Percentiles rank a stretch among this genome's conserved stretches.
Evolutionary conservation across 257 asterid genomes (phyloP).

Genomic region (Linaria vulgaris): DNA sequence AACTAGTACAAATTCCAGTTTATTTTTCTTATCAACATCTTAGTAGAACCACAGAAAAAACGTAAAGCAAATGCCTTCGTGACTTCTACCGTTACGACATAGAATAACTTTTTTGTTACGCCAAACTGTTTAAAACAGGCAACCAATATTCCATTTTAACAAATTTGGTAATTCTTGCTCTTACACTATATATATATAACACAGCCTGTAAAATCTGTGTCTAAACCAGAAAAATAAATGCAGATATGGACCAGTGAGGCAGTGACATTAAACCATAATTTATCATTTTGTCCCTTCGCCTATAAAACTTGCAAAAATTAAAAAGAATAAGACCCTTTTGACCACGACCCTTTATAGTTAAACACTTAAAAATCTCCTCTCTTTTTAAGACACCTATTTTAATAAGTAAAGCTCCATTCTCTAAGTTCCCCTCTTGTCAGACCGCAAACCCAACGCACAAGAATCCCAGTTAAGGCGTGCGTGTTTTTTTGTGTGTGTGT

Average conservation of each 20-base stretch:
- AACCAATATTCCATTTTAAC: constrained; percentile 21
- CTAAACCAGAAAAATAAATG: neutral
- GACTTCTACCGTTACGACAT: constrained; percentile 8
- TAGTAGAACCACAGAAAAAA: no score
- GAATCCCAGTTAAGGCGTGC: constrained; percentile 34
- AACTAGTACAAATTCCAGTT: no score
- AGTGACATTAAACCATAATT: neutral
- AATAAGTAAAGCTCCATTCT: constrained; percentile 37
- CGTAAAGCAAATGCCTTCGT: no score
- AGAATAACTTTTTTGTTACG: constrained; percentile 26
- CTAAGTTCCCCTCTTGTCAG: constrained; percentile 45
- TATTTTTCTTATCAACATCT: no score
- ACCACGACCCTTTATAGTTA: constrained; percentile 20
- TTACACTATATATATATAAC: no score
- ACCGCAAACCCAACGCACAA: constrained; percentile 42
- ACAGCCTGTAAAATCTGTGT: constrained; percentile 8
- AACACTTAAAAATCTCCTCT: neutral
- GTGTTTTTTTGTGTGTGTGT: neutral
- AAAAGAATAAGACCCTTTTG: constrained; percentile 18
- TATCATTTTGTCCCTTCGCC: no score
- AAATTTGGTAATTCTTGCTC: constrained; percentile 20
- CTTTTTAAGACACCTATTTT: constrained; percentile 34
- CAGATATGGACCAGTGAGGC: constrained; percentile 12
- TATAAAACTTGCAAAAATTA: no score
- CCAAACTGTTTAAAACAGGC: constrained; percentile 25